Base-by-base conservation (phyloP, 371 early-diverging fungal genomes). In the Mycotypha africana region DNA sequence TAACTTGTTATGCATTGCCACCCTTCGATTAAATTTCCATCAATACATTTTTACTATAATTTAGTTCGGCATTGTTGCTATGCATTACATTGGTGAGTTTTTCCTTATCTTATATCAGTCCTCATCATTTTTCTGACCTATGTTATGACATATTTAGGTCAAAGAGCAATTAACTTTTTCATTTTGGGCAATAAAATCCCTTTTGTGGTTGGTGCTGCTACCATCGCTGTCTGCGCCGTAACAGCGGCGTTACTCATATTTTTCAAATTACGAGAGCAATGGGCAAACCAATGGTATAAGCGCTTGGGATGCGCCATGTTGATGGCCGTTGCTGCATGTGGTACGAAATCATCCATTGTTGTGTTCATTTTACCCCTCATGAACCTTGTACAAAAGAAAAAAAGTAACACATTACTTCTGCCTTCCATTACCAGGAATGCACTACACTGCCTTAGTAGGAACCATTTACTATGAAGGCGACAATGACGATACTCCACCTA, bases 231-330 rank as follows among this genome's bases (percentile, higher is more conserved):
- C 38, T 45, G 45, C 20, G 67, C 70, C 14, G 61, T 62, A 5
- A 63, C 62, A 19, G 54, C 36, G 6, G 74, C 74, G 0, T 37
- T 74, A 7, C 63, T 39, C 19, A 67, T 74, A 10, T 74, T 74
- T 39, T 74, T 74, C 39, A 70, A 70, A 34, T 39, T 74, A 36
- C 60, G 74, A n/a, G 70, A 69, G 20, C 54, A 65, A 32, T 70
- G 74, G 74, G 51, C 44, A 35, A 61, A 63, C 24, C 56, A 56
- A 45, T 74, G 74, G 74, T 74, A 70, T 45, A 74, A 67, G 34
- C 55, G 74, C n/a, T 49, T 70, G 6, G 63, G 61, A 10, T 70
- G 66, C 43, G 65, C 74, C 11, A 53, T 74, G 47, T 15, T 74
- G 1, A 70, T 74, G 70, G 70, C 46, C 2, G 16, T 62, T 36